Percentiles rank a stretch among this genome's conserved stretches.
Conservation (phyloP, 345 rosid species). For the Syzygium aromaticum region DNA sequence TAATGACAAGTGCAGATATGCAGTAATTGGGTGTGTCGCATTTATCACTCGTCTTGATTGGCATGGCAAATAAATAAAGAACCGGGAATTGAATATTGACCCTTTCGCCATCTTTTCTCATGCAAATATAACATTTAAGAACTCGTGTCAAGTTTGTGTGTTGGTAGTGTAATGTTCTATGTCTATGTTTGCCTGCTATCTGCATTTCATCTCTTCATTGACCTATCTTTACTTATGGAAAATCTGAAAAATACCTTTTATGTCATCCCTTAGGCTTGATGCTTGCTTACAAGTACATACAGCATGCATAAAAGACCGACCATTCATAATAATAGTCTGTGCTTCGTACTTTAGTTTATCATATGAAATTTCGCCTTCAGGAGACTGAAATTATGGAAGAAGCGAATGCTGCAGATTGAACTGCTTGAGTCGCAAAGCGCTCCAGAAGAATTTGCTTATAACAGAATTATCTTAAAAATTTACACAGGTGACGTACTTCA, state of each 20-base stretch:
- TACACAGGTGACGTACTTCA: slow-evolving; percentile 67
- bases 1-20: not conserved
- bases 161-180: not conserved
- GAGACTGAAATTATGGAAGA: not conserved
- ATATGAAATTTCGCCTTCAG: not conserved
- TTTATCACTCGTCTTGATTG: not conserved
- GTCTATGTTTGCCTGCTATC: not conserved
- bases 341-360: not conserved
- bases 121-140: not conserved
- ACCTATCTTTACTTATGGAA: not conserved
- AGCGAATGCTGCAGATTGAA: not conserved
- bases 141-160: not conserved
- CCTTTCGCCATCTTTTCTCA: not conserved
- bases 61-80: not conserved
- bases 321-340: not conserved
- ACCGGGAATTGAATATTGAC: not conserved
- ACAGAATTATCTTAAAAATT: not conserved
- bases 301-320: not conserved
- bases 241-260: not conserved
- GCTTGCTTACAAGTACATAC: not conserved
- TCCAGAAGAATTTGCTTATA: not conserved
- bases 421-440: not conserved
- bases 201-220: not conserved
- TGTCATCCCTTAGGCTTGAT: not conserved
- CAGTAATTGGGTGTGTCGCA: not conserved